Evolutionary conservation across 2,329 filamentous ascomycete species (phyloP).

Genomic region (Fusarium newnesense): DNA sequence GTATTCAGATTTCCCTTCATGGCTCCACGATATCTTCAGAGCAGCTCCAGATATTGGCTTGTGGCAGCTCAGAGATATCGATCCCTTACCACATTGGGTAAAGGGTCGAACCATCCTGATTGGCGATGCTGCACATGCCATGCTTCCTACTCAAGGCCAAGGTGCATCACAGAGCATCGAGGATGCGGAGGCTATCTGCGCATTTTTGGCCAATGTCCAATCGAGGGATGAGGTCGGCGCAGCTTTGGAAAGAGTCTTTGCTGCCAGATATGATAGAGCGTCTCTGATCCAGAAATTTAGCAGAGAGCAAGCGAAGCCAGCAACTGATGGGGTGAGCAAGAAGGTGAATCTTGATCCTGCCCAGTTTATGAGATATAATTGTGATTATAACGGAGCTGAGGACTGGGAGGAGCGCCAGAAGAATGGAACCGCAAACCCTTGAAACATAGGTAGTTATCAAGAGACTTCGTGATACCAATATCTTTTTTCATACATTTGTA

Average conservation of each 20-base stretch:
- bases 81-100: slow-evolving; percentile 10
- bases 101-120: slow-evolving; percentile 12
- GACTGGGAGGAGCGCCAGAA: slow-evolving; percentile 36
- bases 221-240: not conserved
- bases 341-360: slow-evolving; percentile 34
- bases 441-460: not conserved
- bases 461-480: not conserved
- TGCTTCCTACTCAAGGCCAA: slow-evolving; percentile 14
- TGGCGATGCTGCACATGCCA: slow-evolving; percentile 12
- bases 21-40: slow-evolving; percentile 11
- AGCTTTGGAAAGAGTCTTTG: slow-evolving; percentile 7
- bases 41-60: slow-evolving; percentile 1
- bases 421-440: slow-evolving; percentile 7
- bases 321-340: slow-evolving; percentile 25
- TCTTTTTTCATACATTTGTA: no score
- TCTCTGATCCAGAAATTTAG: slow-evolving; percentile 36
- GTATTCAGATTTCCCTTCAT: slow-evolving; percentile 19
- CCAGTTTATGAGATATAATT: slow-evolving; percentile 38
- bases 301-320: slow-evolving; percentile 34
- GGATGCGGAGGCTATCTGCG: slow-evolving; percentile 4
- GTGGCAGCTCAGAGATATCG: slow-evolving; percentile 19
- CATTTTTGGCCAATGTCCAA: not conserved
- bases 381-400: slow-evolving; percentile 30
- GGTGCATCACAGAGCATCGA: slow-evolving; percentile 18
- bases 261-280: slow-evolving; percentile 23